Percentiles rank a stretch among this genome's conserved stretches.
These are phyloP conservation scores for Macrolepiota albuminosa DNA, from an alignment of 768 basidiomycete species.

Conservation along the genomic window DNA sequence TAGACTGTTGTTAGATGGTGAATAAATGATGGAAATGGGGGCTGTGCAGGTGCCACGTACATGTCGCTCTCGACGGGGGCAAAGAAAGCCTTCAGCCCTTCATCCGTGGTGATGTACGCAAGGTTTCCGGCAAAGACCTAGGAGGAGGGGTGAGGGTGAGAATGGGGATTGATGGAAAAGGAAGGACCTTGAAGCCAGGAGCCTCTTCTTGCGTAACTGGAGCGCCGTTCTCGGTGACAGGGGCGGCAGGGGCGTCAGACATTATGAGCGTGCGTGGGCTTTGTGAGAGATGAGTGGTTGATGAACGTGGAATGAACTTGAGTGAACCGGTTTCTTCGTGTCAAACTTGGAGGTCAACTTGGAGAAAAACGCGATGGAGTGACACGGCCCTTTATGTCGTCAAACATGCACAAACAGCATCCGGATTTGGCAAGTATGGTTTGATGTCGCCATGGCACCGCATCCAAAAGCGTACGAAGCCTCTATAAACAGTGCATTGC, in stretches of 20 bases:
- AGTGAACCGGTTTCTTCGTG: slow-evolving; percentile 81
- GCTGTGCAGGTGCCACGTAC: slow-evolving; percentile 60
- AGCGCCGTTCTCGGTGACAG: slow-evolving; percentile 80
- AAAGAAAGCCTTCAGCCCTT: slow-evolving; percentile 94
- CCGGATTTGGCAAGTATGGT: slow-evolving; percentile 21
- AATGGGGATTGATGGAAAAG: slow-evolving; percentile 17
- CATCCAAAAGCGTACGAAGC: too few relatives aligned
- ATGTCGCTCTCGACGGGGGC: slow-evolving; percentile 82
- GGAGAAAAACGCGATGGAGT: slow-evolving; percentile 20
- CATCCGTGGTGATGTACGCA: slow-evolving; percentile 90
- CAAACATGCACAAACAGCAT: slow-evolving; percentile 30
- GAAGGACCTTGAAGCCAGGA: slow-evolving; percentile 72
- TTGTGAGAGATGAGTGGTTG: slow-evolving; percentile 45
- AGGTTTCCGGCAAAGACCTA: slow-evolving; percentile 96
- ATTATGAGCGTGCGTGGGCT: slow-evolving; percentile 57
- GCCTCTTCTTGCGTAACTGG: slow-evolving; percentile 76
- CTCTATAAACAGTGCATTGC: neutral
- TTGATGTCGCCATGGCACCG: slow-evolving; percentile 41
- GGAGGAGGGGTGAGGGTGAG: slow-evolving; percentile 15
- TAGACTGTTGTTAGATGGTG: slow-evolving; percentile 40
- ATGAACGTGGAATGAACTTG: slow-evolving; percentile 57
- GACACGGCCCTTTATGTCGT: slow-evolving; percentile 30
- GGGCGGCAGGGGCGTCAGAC: slow-evolving; percentile 90
- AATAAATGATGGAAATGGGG: slow-evolving; percentile 29
- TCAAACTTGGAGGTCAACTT: slow-evolving; percentile 74